phyloP scores from a whole-genome alignment of 768 basidiomycete genomes.

The Lentinus tigrinus region DNA sequence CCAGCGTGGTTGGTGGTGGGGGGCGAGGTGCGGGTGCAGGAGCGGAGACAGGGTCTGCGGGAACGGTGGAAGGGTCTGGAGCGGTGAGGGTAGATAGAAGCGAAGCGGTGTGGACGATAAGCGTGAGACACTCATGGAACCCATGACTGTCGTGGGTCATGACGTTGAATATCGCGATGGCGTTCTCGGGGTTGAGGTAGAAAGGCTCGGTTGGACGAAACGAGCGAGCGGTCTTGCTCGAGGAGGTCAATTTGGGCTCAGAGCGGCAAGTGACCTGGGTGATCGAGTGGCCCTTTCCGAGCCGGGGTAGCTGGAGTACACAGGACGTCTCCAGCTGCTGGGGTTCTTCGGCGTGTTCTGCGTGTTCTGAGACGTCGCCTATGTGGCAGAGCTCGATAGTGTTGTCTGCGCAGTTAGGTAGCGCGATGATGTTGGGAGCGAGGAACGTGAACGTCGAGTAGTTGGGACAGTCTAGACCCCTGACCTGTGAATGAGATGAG shows the following conservation, averaged over 20 bases:
- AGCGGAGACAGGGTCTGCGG: not conserved
- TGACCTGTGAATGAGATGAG: not conserved
- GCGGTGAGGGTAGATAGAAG: constrained; percentile 10
- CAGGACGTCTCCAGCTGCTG: constrained; percentile 11
- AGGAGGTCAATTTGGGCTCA: constrained; percentile 24
- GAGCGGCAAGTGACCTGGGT: constrained; percentile 26
- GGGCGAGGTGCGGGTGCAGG: not conserved
- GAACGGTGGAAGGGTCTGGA: not conserved
- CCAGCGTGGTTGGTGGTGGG: not conserved
- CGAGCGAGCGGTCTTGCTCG: not conserved
- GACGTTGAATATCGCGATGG: constrained; percentile 29
- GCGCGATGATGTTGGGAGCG: constrained; percentile 25
- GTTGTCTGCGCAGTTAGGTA: constrained; percentile 24
- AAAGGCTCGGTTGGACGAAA: constrained; percentile 20
- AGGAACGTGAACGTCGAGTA: constrained; percentile 30
- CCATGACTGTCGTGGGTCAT: constrained; percentile 16
- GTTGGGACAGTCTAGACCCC: constrained; percentile 7
- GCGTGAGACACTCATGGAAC: constrained; percentile 23
- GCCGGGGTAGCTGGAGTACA: constrained; percentile 21
- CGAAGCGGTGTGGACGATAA: constrained; percentile 23
- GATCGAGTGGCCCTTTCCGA: constrained; percentile 14
- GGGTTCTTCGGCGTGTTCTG: not conserved
- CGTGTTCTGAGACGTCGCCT: not conserved
- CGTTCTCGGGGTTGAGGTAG: constrained; percentile 21
- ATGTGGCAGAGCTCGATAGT: constrained; percentile 25